phyloP scores from a whole-genome alignment of 2,329 filamentous ascomycete genomes.

The Epichloe brachyelytri region DNA sequence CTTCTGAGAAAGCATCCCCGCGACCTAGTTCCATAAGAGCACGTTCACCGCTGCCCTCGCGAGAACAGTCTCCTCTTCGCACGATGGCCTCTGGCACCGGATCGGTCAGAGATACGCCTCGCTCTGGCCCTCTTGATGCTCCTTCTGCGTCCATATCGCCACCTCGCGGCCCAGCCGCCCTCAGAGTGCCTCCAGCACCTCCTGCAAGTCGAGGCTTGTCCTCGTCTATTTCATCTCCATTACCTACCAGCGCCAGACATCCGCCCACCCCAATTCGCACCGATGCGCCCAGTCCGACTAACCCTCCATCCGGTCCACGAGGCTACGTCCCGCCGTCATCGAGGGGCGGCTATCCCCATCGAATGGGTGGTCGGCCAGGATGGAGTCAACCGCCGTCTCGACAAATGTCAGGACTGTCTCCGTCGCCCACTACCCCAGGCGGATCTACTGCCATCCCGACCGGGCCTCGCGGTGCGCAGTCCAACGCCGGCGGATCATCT shows the following conservation, averaged over 20 bases:
- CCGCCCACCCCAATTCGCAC: slow-evolving; percentile 23
- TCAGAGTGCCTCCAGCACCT: slow-evolving; percentile 37
- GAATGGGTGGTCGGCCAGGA: slow-evolving; percentile 32
- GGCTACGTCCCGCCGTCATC: slow-evolving; percentile 33
- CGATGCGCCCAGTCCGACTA: slow-evolving; percentile 32
- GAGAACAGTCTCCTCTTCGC: slow-evolving; percentile 25
- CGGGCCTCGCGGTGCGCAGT: slow-evolving; percentile 27
- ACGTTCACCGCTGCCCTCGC: slow-evolving; percentile 34
- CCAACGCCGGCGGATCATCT: slow-evolving; percentile 22
- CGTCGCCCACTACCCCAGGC: slow-evolving; percentile 27
- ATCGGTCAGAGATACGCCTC: slow-evolving; percentile 17
- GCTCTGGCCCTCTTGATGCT: slow-evolving; percentile 15
- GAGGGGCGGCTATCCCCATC: slow-evolving; percentile 31
- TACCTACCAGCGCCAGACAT: slow-evolving; percentile 20
- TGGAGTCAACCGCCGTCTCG: slow-evolving; percentile 26
- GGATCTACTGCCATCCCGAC: slow-evolving; percentile 33
- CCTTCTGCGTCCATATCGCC: slow-evolving; percentile 29
- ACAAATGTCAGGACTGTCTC: slow-evolving; percentile 21
- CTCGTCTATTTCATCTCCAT: slow-evolving; percentile 23
- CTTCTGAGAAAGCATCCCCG: slow-evolving; percentile 41
- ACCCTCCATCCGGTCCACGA: slow-evolving; percentile 40
- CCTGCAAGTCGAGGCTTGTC: slow-evolving; percentile 25
- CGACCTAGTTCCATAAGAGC: slow-evolving; percentile 32
- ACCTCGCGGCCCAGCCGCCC: slow-evolving; percentile 41
- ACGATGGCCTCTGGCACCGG: slow-evolving; percentile 10